These are phyloP conservation scores for Zygoascus hellenicus DNA, from an alignment of 1,139 yeast species.

Conservation along the genomic window DNA sequence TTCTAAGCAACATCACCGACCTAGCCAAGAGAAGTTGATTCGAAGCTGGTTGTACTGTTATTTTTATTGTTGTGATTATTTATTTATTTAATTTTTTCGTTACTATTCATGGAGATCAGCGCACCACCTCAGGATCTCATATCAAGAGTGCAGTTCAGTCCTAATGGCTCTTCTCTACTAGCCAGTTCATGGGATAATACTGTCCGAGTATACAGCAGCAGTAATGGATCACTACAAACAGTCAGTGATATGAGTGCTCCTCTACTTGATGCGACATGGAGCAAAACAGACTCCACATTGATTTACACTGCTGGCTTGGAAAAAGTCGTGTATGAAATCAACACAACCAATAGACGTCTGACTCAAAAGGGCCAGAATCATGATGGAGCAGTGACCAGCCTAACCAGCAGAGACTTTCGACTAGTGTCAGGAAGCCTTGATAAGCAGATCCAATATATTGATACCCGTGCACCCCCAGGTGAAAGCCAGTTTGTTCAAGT, in stretches of 20 bases:
- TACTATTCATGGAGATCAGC: not conserved
- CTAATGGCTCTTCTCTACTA: slow-evolving; percentile 25
- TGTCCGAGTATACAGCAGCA: slow-evolving; percentile 29
- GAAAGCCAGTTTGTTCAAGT: slow-evolving; percentile 23
- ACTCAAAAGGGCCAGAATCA: slow-evolving; percentile 31
- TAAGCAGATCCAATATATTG: slow-evolving; percentile 41
- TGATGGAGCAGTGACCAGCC: slow-evolving; percentile 32
- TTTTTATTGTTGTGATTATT: too few relatives aligned
- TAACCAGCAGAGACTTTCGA: slow-evolving; percentile 27
- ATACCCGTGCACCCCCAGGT: slow-evolving; percentile 29
- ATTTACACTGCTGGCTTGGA: slow-evolving; percentile 29
- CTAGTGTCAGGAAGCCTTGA: slow-evolving; percentile 55
- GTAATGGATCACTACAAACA: slow-evolving; percentile 16
- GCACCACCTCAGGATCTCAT: slow-evolving; percentile 29
- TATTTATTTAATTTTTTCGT: too few relatives aligned
- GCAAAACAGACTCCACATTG: slow-evolving; percentile 11
- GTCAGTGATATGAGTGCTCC: slow-evolving; percentile 27
- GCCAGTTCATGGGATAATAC: slow-evolving; percentile 37
- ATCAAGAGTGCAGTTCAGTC: slow-evolving; percentile 28
- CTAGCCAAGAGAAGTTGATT: too few relatives aligned
- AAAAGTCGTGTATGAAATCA: slow-evolving; percentile 26
- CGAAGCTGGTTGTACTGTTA: too few relatives aligned
- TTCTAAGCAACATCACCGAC: too few relatives aligned
- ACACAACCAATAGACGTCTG: slow-evolving; percentile 23
- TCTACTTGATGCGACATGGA: slow-evolving; percentile 32